Evolutionary conservation across 75 land plant genomes (phyloP).

Genomic region (Pinus tabuliformis): DNA sequence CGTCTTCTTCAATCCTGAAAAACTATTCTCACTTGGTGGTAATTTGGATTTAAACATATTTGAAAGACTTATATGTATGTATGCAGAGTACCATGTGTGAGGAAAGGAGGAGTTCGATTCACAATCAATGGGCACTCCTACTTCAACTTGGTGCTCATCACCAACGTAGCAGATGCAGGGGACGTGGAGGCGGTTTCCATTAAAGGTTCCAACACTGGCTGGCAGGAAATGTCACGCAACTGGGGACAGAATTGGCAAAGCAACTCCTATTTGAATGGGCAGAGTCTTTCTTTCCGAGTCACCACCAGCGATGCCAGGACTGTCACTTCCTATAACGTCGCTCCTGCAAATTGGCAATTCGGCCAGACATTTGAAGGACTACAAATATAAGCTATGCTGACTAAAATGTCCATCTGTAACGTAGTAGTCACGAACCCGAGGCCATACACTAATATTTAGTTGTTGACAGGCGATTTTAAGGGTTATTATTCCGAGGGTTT

Average conservation of each 20-base stretch:
- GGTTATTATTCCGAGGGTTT: too few relatives aligned
- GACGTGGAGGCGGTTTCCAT: slow-evolving; percentile 16
- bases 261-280: slow-evolving; percentile 19
- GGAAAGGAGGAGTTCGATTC: slow-evolving; percentile 25
- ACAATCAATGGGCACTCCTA: slow-evolving; percentile 24
- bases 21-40: too few relatives aligned
- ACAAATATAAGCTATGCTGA: too few relatives aligned
- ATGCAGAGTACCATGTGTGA: slow-evolving; percentile 16
- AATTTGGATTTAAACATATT: too few relatives aligned
- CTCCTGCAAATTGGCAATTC: slow-evolving; percentile 27
- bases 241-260: slow-evolving; percentile 36
- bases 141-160: slow-evolving; percentile 30
- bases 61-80: too few relatives aligned
- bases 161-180: slow-evolving; percentile 29
- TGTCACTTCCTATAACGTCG: slow-evolving; percentile 15
- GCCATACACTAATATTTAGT: too few relatives aligned
- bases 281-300: slow-evolving; percentile 29
- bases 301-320: slow-evolving; percentile 19
- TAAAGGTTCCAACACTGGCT: slow-evolving; percentile 18
- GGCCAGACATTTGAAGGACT: slow-evolving; percentile 21
- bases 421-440: too few relatives aligned
- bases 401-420: too few relatives aligned
- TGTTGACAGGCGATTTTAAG: too few relatives aligned
- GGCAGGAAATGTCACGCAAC: slow-evolving; percentile 20
- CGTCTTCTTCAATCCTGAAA: too few relatives aligned